Base-by-base conservation (phyloP, 1,139 yeast species). In the Magnusiomyces clavatus region DNA sequence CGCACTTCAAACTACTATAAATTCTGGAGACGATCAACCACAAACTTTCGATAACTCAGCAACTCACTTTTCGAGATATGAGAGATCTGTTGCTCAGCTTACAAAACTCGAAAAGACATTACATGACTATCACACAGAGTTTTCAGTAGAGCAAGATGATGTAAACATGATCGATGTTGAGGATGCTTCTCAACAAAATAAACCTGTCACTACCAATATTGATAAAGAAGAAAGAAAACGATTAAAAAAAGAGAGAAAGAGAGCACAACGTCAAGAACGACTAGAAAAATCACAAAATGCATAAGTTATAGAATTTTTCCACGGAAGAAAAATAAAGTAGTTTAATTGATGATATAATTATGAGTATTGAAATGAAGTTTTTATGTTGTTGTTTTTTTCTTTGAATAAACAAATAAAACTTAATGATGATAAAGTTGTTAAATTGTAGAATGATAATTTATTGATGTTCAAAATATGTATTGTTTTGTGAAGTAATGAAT, bases 41-140 rank as follows among this genome's bases (percentile, higher is more conserved):
- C 40, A 47, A 14, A 43, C 43, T n/a, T 47, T 51, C 12, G 52
- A 51, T 43, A 45, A 37, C 16, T 31, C 49, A 24, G 56, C 56
- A 19, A 31, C 51, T 17, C 52, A 53, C 11, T 34, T 49, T 11
- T 45, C 54, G 6, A 44, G 56, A 43, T 56, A 58, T 41, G 71
- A 61, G 38, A 58, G 64, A 35, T 69, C 75, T 6, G 63, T 78
- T 58, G 77, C 83, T 54, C 92, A 83, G 70, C 72, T 84, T 60
- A 75, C 73, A 61, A 73, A 92, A 59, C 73, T 83, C 38, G 87
- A 82, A 64, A 75, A 90, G 68, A 86, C 82, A 61, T 76, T 84
- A 54, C 49, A 37, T 35, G 36, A 34, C 46, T 49, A 40, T 48
- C 14, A 29, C n/a, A 41, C 42, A 24, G 46, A 44, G 34, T 47